Conservation (phyloP, 1,284 basidiomycete genomes). For the Fomitopsis pinicola region DNA sequence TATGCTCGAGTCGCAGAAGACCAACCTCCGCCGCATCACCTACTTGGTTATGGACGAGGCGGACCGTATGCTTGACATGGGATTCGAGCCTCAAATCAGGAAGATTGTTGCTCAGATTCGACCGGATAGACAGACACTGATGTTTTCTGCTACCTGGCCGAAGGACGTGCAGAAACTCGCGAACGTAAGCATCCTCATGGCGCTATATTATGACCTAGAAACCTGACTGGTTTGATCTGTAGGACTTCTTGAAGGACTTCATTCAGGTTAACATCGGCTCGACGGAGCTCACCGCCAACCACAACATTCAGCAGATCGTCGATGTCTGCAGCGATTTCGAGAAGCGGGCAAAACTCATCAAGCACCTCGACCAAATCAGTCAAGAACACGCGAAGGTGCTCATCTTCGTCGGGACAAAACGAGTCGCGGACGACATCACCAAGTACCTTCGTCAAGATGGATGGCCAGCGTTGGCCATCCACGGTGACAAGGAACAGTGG, state of each 20-base stretch:
- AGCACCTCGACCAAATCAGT: constrained; percentile 96
- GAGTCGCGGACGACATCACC: constrained; percentile 96
- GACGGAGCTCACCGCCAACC: constrained; percentile 97
- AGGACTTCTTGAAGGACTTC: constrained; percentile 95
- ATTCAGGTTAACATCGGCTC: constrained; percentile 99
- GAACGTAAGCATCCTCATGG: constrained; percentile 42
- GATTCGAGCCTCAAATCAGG: constrained; percentile 99
- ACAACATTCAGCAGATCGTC: constrained; percentile 95
- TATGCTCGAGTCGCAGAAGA: constrained; percentile 95
- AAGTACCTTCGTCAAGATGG: constrained; percentile 97
- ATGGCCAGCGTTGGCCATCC: constrained; percentile 98
- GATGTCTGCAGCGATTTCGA: constrained; percentile 98
- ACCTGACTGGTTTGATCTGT: constrained; percentile 4
- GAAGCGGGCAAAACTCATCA: constrained; percentile 94
- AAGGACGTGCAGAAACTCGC: constrained; percentile 99
- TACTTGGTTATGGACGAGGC: constrained; percentile 99
- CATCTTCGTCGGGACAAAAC: constrained; percentile 98
- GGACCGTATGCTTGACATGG: constrained; percentile 98
- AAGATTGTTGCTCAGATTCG: constrained; percentile 98
- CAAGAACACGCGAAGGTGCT: constrained; percentile 97
- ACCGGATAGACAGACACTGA: constrained; percentile 92
- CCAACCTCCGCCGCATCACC: constrained; percentile 92
- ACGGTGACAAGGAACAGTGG: constrained; percentile 96
- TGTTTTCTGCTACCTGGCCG: constrained; percentile 99
- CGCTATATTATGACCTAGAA: not conserved